Base-by-base conservation (phyloP, 176 grass and related monocot genomes). In the Eragrostis curvula region DNA sequence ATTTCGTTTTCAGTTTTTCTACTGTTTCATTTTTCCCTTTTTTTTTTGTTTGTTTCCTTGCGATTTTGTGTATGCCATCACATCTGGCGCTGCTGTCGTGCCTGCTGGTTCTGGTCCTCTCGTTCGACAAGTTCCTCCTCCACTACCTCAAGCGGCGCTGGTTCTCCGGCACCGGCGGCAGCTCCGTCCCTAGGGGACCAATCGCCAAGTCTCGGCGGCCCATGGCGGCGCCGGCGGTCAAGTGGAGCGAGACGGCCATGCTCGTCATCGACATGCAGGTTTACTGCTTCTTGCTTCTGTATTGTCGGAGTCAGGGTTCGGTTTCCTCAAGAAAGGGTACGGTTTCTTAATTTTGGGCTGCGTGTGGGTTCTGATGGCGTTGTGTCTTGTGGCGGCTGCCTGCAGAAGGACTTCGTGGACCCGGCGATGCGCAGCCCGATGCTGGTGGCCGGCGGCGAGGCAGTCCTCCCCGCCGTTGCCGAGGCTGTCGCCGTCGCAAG, bases 181-280 rank as follows among this genome's bases (percentile, higher is more conserved):
- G 12, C 51, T 23, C 72, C 30, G 30, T 40, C 60, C 27, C 42
- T 5, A 27, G 45, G 53, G 27, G 0, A 17, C 20, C 80, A 7
- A 18, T 69, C n/a, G n/a, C n/a, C 69, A 83, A 62, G 20, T 36
- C 69, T 12, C 5, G 53, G 52, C 20, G 83, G 3, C 2, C 53
- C 24, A 82, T 86, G 79, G 86, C 87, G 58, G 15, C 50, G 16
- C 24, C 58, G 24, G 32, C 68, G 58, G 50, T 76, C 32, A 84
- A 86, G 9, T 92, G 89, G 93, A 80, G 55, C 81, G 81, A 92
- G 63, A 92, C 93, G 20, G 89, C 89, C 65, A 70, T 95, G 87
- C 93, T 95, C 70, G 89, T 95, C 55, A 92, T 95, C 79, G 93
- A 90, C 73, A 95, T 95, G 93, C 93, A 95, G 86, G 89, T 80